Percentiles rank a stretch among this genome's conserved stretches.
Evolutionary conservation across 768 basidiomycete genomes (phyloP).

Genomic region (Tulasnella calospora): DNA sequence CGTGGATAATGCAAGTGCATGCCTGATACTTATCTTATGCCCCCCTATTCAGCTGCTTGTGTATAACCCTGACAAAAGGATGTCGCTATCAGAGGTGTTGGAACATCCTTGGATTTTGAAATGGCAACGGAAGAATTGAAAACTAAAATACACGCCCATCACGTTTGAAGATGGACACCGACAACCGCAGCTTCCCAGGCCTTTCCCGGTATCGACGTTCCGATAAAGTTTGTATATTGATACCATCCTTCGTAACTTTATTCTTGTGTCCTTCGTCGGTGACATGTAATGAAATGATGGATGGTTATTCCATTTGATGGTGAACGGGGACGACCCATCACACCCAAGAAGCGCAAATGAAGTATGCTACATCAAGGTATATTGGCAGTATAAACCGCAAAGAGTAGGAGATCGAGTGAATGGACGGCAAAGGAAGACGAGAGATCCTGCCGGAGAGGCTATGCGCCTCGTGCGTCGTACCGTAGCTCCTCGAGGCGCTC

Average conservation of each 20-base stretch:
- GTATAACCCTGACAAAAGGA: conserved; percentile 39
- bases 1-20: neutral
- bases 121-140: conserved; percentile 5
- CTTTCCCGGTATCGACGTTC: neutral
- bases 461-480: conserved; percentile 21
- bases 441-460: conserved; percentile 2
- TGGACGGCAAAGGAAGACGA: neutral
- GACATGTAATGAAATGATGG: neutral
- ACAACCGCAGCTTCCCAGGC: neutral
- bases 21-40: neutral
- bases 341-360: neutral
- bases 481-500: conserved; percentile 19
- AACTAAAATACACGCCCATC: neutral
- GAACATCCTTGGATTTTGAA: conserved; percentile 43
- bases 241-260: neutral
- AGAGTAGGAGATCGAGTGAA: neutral
- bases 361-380: neutral
- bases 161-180: neutral
- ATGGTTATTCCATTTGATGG: neutral
- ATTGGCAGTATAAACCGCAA: neutral
- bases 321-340: neutral
- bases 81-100: conserved; percentile 41
- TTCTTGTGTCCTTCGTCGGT: neutral
- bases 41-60: conserved; percentile 38
- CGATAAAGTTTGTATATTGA: neutral